phyloP scores from a whole-genome alignment of 75 land plant species.

The Picea sitchensis region DNA sequence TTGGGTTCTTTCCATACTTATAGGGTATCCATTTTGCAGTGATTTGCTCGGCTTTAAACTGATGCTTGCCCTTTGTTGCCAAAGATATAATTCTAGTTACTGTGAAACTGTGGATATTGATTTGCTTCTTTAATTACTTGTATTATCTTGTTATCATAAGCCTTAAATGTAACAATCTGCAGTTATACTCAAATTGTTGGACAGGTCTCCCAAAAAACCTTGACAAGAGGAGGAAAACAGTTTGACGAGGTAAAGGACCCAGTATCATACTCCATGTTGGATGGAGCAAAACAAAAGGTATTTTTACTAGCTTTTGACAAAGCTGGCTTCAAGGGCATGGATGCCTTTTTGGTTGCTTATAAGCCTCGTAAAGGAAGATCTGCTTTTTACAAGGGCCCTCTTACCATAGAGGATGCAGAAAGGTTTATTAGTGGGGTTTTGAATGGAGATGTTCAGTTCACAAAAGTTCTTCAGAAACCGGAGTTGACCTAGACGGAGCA shows the following conservation, averaged over 20 bases:
- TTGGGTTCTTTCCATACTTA: neutral
- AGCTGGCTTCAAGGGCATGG: slow-evolving; percentile 37
- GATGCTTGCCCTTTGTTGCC: too few relatives aligned
- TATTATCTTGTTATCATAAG: neutral
- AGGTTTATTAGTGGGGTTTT: slow-evolving; percentile 58
- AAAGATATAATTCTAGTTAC: too few relatives aligned
- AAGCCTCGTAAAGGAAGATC: slow-evolving; percentile 79
- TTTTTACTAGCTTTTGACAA: slow-evolving; percentile 72
- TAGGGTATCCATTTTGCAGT: neutral
- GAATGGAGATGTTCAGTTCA: slow-evolving; percentile 73
- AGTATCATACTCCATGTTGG: slow-evolving; percentile 64
- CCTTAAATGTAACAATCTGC: neutral
- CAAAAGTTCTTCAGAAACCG: slow-evolving; percentile 52
- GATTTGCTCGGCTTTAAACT: neutral
- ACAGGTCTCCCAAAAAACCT: slow-evolving; percentile 76
- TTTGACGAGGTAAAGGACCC: slow-evolving; percentile 24
- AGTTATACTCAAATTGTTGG: neutral
- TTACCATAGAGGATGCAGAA: slow-evolving; percentile 57
- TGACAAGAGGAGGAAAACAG: slow-evolving; percentile 36
- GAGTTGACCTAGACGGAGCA: neutral
- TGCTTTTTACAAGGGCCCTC: slow-evolving; percentile 41
- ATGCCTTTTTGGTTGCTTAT: slow-evolving; percentile 70
- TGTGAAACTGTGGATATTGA: neutral
- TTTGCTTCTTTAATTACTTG: neutral
- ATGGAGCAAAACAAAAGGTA: slow-evolving; percentile 52